Base-by-base conservation (phyloP, 2,329 filamentous ascomycete species). In the Fusarium aywerte region DNA sequence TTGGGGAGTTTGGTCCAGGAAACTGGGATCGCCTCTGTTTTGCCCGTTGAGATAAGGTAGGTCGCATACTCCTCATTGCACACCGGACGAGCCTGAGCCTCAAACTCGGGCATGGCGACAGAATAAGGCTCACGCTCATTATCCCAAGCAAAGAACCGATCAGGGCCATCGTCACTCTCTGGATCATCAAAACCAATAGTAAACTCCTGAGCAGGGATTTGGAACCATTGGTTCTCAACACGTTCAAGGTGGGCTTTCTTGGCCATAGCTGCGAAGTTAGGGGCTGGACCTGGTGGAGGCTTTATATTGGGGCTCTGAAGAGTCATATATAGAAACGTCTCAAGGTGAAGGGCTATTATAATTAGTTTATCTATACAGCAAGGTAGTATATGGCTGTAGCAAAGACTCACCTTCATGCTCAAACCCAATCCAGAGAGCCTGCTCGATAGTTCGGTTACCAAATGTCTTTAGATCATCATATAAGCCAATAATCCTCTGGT, bases 261-360 rank as follows among this genome's bases (percentile, higher is more conserved):
- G 13, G 65, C 60, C 4, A 68, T 47, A 20, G 40, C 51, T 15
- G 18, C 4, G 4, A 68, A 68, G 4, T 66, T 56, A 2, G 65
- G 55, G 4, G 20, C 5, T 2, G 62, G 3, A 3, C 25, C 39
- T 0, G 56, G 65, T 21, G 61, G 60, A 0, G 61, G 47, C 0
- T 47, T 13, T 5, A 62, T 25, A 1, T 51, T 68, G 1, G 33
- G 12, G 3, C 56, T 68, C 6, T 68, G 65, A 1, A 68, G 50
- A 7, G 67, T 58, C 67, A 67, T 68, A 31, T 57, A 67, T 11
- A 67, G 40, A 27, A 69, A 69, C 0, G 62, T 69, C 3, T 69
- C 67, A 2, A 29, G 23, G 27, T 69, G 62, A 5, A 69, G 62
- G 2, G 27, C 67, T 69, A 10, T 10, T 4, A 2, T 20, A 2